Percentiles rank a stretch among this genome's conserved stretches.
phyloP scores from a whole-genome alignment of 352 stramenopile genomes.

The Globisporangium yorkense region DNA sequence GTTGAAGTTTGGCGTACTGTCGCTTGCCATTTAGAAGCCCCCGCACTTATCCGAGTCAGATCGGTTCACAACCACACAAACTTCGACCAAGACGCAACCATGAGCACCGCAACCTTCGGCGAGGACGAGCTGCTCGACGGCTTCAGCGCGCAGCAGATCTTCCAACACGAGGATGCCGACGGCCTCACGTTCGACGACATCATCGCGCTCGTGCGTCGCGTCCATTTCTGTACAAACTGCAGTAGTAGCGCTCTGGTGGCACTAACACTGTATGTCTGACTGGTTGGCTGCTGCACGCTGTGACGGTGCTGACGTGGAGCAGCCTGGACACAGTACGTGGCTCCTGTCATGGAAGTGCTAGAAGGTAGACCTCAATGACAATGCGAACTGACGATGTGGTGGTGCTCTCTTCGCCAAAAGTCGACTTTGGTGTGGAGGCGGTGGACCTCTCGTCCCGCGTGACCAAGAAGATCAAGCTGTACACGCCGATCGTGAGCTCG shows the following conservation, averaged over 20 bases:
- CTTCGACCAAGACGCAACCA: slow-evolving; percentile 1
- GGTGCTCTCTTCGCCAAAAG: slow-evolving; percentile 12
- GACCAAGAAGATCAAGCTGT: slow-evolving; percentile 92
- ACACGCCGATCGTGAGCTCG: slow-evolving; percentile 93
- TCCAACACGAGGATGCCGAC: slow-evolving; percentile 59
- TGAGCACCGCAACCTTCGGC: slow-evolving; percentile 3
- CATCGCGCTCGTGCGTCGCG: slow-evolving; percentile 56
- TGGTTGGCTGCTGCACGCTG: not conserved
- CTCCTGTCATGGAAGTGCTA: too few species aligned
- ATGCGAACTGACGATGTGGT: not conserved
- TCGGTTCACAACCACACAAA: not conserved
- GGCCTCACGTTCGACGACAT: slow-evolving; percentile 84
- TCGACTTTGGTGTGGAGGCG: slow-evolving; percentile 92
- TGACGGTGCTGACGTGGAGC: not conserved
- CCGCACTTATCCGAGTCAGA: not conserved
- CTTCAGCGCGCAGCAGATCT: slow-evolving; percentile 67
- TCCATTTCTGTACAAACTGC: not conserved
- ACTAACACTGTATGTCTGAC: not conserved
- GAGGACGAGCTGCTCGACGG: slow-evolving; percentile 44
- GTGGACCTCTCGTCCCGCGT: slow-evolving; percentile 89
- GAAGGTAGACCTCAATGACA: too few species aligned
- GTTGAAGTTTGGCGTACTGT: not conserved
- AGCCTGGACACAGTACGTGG: slow-evolving; percentile 65
- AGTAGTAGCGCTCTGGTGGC: not conserved
- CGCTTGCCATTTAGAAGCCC: not conserved